Evolutionary conservation across 2,329 filamentous ascomycete species (phyloP), one percentile per base, ranked within the genome.

Genomic region (Botrytis elliptica): DNA sequence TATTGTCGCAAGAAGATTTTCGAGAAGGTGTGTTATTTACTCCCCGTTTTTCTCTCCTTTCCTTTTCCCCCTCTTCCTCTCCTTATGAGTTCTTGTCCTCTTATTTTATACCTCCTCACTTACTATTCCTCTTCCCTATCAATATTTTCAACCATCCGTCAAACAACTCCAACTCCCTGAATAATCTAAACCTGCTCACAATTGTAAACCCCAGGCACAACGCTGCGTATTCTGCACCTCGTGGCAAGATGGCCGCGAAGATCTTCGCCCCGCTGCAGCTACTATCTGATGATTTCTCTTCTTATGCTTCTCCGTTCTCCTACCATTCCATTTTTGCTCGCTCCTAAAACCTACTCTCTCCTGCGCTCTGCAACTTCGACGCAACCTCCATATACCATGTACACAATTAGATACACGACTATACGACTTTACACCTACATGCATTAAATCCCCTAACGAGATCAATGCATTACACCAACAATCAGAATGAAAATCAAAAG

Each of bases 1-100:
- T 93, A 91, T 78, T 92, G 91, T 79, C 84, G 86, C 74, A 89
- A 90, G 81, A 84, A 83, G 38, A 89, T 92, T 73, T 90, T 87
- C 77, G 86, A 88, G 70, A 90, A 90, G 86, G 90, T 90, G 73
- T 78, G 84, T 75, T 55, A 12, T 29, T 44, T 44, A 22, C 12
- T 3, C 20, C 5, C 4, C 7, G 2, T 29, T 3, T 7, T 16
- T n/a, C 1, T 25, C 22, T 7, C 36, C 36, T 8, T 10, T 38
- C 4, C 25, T 8, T 36, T 16, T 18, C n/a, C 16, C 7, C 74
- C 38, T 63, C 55, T 55, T 18, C 1, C 1, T 55, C 29, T n/a
- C 16, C 22, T 14, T 5, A 14, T 10, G 4, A 55, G 5, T 14
- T 16, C 25, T 52, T 55, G 0, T 55, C 49, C 49, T 16, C 25